Evolutionary conservation across 805 yeast genomes (phyloP).

Genomic region (Kazachstania africana): DNA sequence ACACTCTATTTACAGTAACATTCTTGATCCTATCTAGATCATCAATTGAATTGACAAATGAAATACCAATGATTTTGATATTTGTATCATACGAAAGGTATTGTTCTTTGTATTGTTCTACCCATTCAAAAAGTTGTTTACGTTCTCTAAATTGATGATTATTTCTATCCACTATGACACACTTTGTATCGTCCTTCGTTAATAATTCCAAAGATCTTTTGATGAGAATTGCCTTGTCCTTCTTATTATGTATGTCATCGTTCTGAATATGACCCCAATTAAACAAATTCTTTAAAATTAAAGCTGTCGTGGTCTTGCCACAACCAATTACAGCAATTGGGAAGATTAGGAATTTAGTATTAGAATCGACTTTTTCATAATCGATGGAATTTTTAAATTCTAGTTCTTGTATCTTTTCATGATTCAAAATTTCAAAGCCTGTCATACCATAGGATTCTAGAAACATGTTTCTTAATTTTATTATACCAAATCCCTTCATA

Average conservation of each 20-base stretch:
- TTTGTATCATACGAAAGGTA: constrained; percentile 34
- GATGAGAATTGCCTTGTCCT: constrained; percentile 39
- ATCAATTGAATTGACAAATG: constrained; percentile 39
- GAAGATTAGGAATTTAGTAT: constrained; percentile 49
- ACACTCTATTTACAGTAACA: constrained; percentile 48
- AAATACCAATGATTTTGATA: constrained; percentile 52
- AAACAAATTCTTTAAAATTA: constrained; percentile 43
- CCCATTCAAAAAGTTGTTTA: constrained; percentile 45
- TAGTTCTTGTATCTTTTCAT: constrained; percentile 29
- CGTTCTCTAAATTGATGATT: constrained; percentile 69
- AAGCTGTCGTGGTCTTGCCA: constrained; percentile 80
- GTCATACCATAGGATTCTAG: constrained; percentile 39
- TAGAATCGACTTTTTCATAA: constrained; percentile 25
- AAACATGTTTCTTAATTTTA: constrained; percentile 58
- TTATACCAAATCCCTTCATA: constrained; percentile 54
- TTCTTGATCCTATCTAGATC: constrained; percentile 33
- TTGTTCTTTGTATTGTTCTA: constrained; percentile 32
- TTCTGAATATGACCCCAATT: constrained; percentile 71
- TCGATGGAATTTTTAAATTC: constrained; percentile 30
- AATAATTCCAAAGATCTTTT: constrained; percentile 34
- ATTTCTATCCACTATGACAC: constrained; percentile 72
- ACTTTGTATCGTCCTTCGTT: constrained; percentile 25
- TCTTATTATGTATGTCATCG: constrained; percentile 52
- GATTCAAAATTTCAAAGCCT: constrained; percentile 47
- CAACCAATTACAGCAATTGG: constrained; percentile 90